Base-by-base conservation (phyloP, 2,329 filamentous ascomycete species). In the Apiospora rasikravindrae region DNA sequence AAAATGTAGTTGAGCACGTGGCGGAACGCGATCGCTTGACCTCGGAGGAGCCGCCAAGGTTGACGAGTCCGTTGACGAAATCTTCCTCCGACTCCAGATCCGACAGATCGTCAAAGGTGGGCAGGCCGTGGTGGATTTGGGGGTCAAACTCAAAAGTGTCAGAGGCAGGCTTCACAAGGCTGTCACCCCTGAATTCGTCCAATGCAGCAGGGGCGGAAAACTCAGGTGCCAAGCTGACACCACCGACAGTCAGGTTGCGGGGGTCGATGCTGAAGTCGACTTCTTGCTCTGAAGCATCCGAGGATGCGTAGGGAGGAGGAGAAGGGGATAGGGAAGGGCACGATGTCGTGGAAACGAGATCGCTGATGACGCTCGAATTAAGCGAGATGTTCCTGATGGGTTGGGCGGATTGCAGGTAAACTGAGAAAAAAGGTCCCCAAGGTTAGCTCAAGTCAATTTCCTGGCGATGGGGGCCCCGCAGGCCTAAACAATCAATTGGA, bases 71-170 rank as follows among this genome's bases (percentile, higher is more conserved):
- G 81, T 90, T 92, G 77, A 90, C 88, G 78, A 97, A 94, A 80
- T 96, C 94, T 88, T 97, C 94, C 78, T 98, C 95, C 0, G 93
- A 95, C 81, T 98, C 95, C 71, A 98, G 88, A 78, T 97, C 95
- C 33, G 95, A 96, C 76, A 97, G 90, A 76, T 94, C 93, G 82
- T 97, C 94, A 77, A 97, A 97, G 11, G 88, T 86, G 37, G 93
- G 92, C 42, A 96, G 87, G 33, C 89, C 89, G 84, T 88, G 85
- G 76, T 86, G 84, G 33, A 85, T 75, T n/a, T 82, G 80, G 68
- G 83, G 78, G 75, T 83, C 83, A 79, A 91, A 90, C 73, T 89
- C 87, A 75, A 92, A 89, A 33, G 82, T 82, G 79, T 49, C 68
- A 13, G 66, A 47, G 4, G 45, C 11, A 51, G 47, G 82, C 81